phyloP scores from a whole-genome alignment of 2,329 filamentous ascomycete genomes.

The Monosporascus sp. region DNA sequence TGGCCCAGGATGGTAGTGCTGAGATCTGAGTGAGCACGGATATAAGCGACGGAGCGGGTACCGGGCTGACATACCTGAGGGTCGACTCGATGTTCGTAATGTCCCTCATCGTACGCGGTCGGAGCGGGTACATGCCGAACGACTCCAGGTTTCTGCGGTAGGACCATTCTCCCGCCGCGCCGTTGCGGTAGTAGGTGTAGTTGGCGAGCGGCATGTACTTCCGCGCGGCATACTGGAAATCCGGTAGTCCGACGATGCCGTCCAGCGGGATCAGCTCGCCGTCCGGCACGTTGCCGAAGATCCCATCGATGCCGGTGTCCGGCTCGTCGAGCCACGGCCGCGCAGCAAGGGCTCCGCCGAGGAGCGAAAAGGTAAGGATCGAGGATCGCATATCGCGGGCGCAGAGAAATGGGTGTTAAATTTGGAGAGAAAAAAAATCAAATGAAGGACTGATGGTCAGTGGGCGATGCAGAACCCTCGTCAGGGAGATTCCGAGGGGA shows the following conservation, averaged over 20 bases:
- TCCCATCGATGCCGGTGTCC: constrained; percentile 39
- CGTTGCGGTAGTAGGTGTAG: constrained; percentile 54
- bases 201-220: constrained; percentile 39
- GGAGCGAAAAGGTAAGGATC: constrained; percentile 21
- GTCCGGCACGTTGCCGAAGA: constrained; percentile 28
- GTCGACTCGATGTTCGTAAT: constrained; percentile 37
- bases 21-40: constrained; percentile 9
- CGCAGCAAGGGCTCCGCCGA: constrained; percentile 34
- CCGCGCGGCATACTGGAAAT: constrained; percentile 49
- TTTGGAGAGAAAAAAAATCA: too few species aligned
- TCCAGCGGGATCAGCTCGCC: constrained; percentile 36
- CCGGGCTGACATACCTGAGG: constrained; percentile 17
- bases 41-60: not conserved
- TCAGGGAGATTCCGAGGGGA: too few species aligned
- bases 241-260: constrained; percentile 43
- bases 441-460: too few species aligned
- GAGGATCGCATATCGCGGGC: constrained; percentile 20
- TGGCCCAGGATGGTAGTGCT: constrained; percentile 37
- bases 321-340: constrained; percentile 40
- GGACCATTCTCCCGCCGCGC: constrained; percentile 49
- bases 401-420: too few species aligned
- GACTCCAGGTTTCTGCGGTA: constrained; percentile 54
- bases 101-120: constrained; percentile 45
- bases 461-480: too few species aligned
- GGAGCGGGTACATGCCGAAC: constrained; percentile 42